Evolutionary conservation across 2,329 filamentous ascomycete species (phyloP), one percentile per base, ranked within the genome.

Genomic region (Fusarium concolor): DNA sequence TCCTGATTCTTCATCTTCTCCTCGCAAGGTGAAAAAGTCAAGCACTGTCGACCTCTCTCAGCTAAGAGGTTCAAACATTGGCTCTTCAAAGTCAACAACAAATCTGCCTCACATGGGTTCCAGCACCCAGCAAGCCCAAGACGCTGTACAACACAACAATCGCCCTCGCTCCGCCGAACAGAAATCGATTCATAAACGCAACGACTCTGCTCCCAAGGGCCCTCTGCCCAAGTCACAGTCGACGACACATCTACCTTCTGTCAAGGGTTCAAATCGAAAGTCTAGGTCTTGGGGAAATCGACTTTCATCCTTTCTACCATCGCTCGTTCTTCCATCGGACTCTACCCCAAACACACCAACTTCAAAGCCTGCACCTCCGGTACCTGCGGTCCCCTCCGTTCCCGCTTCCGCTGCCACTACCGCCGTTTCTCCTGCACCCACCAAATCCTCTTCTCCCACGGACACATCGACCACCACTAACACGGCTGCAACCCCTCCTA

Each of bases 241-340:
- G 31, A 63, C 52, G 45, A 67, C 47, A 70, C 69, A 35, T 47
- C 63, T 51, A 28, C 42, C 51, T 33, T 68, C 64, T 18, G 44
- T 38, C 17, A 70, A 65, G 26, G 51, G 56, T 6, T 62, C 69
- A 42, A 65, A 55, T 41, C 76, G 73, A 68, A 79, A 77, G 68
- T 75, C 79, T 31, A 75, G 71, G 54, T 76, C 73, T 38, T 81
- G 79, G 80, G 70, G 75, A 56, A 70, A 74, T 47, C 78, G 79
- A 59, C 62, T 79, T 42, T 79, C 78, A 41, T 75, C 76, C 20
- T 71, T 80, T 41, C 70, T 80, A 45, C 80, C 79, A 46, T 76
- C 77, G 69, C 79, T 82, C 75, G 81, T 77, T 45, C 53, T 76
- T 56, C 73, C 75, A 41, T 65, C 74, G 75, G 79, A 79, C 65